Conservation (phyloP, 2,329 filamentous ascomycete genomes). For the Arthrobotrys megalospora region DNA sequence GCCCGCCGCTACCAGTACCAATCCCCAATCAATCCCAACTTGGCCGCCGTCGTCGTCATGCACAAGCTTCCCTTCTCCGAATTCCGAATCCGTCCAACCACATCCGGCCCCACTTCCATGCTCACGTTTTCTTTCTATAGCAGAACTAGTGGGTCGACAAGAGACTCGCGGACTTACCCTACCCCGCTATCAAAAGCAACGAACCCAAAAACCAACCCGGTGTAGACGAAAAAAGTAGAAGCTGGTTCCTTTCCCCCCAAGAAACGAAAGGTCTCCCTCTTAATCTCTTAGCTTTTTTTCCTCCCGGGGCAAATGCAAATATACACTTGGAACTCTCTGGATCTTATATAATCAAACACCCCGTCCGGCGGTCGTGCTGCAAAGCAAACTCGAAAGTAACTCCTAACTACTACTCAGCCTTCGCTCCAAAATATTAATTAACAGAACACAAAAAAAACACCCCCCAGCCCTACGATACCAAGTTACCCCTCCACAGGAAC, state of each 20-base stretch:
- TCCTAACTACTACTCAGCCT: not conserved
- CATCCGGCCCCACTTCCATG: slow-evolving; percentile 18
- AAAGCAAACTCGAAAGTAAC: not conserved
- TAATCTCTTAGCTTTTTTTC: slow-evolving; percentile 3
- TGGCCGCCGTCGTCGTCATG: slow-evolving; percentile 2
- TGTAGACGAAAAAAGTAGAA: not conserved
- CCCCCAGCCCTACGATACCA: no score
- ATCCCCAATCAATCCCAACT: no score
- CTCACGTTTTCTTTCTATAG: slow-evolving; percentile 4
- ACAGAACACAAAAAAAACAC: no score
- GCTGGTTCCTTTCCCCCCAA: not conserved
- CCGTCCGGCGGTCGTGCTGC: not conserved
- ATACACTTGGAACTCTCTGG: not conserved
- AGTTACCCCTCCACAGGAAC: no score
- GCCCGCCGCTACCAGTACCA: not conserved
- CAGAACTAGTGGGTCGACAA: not conserved
- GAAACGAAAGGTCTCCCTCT: not conserved
- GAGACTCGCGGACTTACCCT: not conserved
- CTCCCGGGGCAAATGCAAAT: not conserved
- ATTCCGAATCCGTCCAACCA: slow-evolving; percentile 27
- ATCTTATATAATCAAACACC: slow-evolving; percentile 35
- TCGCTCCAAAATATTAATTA: no score
- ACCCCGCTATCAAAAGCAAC: slow-evolving; percentile 28
- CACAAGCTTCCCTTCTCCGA: slow-evolving; percentile 17
- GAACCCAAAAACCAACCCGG: not conserved